Conservation (phyloP, 192 early-diverging fungal genomes). For the Coemansia sp. region DNA sequence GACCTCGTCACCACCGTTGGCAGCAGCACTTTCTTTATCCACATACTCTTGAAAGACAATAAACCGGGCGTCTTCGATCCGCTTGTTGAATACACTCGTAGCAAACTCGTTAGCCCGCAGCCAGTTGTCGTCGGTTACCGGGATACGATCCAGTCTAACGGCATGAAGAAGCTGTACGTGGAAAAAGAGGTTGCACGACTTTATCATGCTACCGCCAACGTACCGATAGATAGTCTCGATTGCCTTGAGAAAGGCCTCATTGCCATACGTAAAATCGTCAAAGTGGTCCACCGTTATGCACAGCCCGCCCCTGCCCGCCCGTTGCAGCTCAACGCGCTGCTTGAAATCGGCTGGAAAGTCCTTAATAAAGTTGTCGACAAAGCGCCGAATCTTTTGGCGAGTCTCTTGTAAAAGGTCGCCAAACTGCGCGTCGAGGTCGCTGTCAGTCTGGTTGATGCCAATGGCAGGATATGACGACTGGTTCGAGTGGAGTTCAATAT, state of each 20-base stretch:
- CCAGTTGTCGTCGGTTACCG: conserved; percentile 33
- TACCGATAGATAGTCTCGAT: conserved; percentile 32
- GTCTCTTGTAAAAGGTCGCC: conserved; percentile 22
- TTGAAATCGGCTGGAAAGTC: conserved; percentile 38
- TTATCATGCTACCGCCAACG: conserved; percentile 23
- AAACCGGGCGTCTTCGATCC: conserved; percentile 31
- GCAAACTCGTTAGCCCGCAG: conserved; percentile 47
- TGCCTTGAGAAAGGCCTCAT: conserved; percentile 28
- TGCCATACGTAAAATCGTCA: conserved; percentile 25
- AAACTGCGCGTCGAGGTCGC: conserved; percentile 32
- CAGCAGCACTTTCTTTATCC: neutral
- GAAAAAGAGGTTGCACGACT: conserved; percentile 47
- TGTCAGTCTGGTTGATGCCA: conserved; percentile 16
- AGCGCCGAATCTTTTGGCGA: conserved; percentile 29
- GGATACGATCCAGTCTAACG: conserved; percentile 20
- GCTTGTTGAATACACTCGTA: conserved; percentile 40
- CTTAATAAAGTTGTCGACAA: conserved; percentile 32
- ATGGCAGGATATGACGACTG: conserved; percentile 18
- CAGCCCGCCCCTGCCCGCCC: conserved; percentile 28
- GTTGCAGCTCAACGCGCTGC: conserved; percentile 36
- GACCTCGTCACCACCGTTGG: neutral
- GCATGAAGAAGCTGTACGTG: conserved; percentile 34
- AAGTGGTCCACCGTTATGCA: conserved; percentile 39
- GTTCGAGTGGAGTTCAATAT: conserved; percentile 19
- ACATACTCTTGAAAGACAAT: conserved; percentile 41